These are phyloP conservation scores for Penicillium decumbens DNA, from an alignment of 2,329 filamentous ascomycete genomes.

Conservation along the genomic window DNA sequence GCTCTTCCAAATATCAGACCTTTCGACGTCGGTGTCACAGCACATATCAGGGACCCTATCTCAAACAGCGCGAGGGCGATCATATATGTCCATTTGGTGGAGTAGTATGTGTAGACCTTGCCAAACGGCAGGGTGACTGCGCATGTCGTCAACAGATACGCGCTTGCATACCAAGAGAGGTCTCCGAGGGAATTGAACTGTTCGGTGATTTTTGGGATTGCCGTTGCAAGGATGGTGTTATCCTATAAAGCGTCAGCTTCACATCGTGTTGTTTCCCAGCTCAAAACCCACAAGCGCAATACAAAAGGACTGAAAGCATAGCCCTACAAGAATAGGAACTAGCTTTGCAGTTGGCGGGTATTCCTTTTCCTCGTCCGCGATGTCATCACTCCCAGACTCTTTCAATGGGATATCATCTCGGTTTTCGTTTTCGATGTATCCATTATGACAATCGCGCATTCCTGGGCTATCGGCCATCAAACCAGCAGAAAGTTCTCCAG, in stretches of 20 bases:
- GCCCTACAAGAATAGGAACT: slow-evolving; percentile 32
- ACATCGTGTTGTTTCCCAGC: not conserved
- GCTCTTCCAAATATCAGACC: slow-evolving; percentile 41
- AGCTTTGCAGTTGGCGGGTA: slow-evolving; percentile 35
- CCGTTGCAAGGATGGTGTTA: slow-evolving; percentile 45
- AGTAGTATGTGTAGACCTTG: slow-evolving; percentile 43
- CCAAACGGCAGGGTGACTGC: slow-evolving; percentile 44
- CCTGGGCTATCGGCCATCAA: slow-evolving; percentile 11
- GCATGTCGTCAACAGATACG: slow-evolving; percentile 43
- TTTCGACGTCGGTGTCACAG: slow-evolving; percentile 35
- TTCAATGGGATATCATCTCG: slow-evolving; percentile 22
- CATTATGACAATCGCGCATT: slow-evolving; percentile 11
- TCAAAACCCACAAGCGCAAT: slow-evolving; percentile 31
- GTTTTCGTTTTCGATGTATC: slow-evolving; percentile 4
- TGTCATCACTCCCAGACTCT: slow-evolving; percentile 8
- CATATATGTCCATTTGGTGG: slow-evolving; percentile 43
- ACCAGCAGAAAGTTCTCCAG: not conserved
- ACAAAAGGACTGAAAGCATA: slow-evolving; percentile 39
- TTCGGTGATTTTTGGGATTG: slow-evolving; percentile 47
- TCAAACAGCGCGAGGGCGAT: slow-evolving; percentile 40
- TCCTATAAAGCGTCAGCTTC: slow-evolving; percentile 22
- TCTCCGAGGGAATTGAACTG: slow-evolving; percentile 46
- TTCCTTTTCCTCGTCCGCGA: slow-evolving; percentile 24
- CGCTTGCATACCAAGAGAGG: slow-evolving; percentile 48
- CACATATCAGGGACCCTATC: slow-evolving; percentile 40